phyloP scores from a whole-genome alignment of 805 yeast genomes.

The Zygotorulaspora sp. region DNA sequence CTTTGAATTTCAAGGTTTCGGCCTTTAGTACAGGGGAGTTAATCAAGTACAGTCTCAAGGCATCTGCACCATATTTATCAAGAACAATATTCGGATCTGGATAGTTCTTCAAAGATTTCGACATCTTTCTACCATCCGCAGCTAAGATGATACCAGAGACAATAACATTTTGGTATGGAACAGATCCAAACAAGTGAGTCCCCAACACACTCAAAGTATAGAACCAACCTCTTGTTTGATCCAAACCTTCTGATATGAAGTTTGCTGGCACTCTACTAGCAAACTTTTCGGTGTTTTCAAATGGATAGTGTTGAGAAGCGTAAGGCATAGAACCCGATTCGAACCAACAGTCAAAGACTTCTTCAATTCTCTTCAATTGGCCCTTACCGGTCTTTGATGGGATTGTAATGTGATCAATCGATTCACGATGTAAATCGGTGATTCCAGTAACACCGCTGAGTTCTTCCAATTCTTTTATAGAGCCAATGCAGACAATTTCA shows the following conservation, averaged over 20 bases:
- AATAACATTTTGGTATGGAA: slow-evolving; percentile 92
- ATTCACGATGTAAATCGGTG: slow-evolving; percentile 91
- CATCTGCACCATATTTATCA: slow-evolving; percentile 94
- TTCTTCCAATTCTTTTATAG: slow-evolving; percentile 78
- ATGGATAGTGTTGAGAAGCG: slow-evolving; percentile 95
- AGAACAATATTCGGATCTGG: slow-evolving; percentile 88
- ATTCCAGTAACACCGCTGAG: slow-evolving; percentile 78
- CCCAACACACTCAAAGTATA: slow-evolving; percentile 94
- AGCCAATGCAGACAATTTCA: slow-evolving; percentile 91
- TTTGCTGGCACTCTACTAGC: slow-evolving; percentile 85
- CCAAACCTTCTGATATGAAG: slow-evolving; percentile 97
- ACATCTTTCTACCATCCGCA: slow-evolving; percentile 98
- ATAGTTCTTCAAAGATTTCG: slow-evolving; percentile 94
- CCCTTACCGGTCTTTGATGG: slow-evolving; percentile 92
- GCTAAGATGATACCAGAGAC: slow-evolving; percentile 97
- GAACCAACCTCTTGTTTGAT: slow-evolving; percentile 99
- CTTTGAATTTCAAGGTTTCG: slow-evolving; percentile 93
- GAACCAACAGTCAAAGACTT: slow-evolving; percentile 99
- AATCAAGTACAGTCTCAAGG: slow-evolving; percentile 89
- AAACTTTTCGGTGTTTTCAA: slow-evolving; percentile 74
- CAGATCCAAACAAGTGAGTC: slow-evolving; percentile 84
- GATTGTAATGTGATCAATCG: slow-evolving; percentile 84
- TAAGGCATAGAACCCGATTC: slow-evolving; percentile 99
- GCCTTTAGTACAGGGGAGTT: slow-evolving; percentile 97
- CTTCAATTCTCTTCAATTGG: slow-evolving; percentile 81